Conservation (phyloP, 805 yeast species). For the Saccharomycopsis vini region DNA sequence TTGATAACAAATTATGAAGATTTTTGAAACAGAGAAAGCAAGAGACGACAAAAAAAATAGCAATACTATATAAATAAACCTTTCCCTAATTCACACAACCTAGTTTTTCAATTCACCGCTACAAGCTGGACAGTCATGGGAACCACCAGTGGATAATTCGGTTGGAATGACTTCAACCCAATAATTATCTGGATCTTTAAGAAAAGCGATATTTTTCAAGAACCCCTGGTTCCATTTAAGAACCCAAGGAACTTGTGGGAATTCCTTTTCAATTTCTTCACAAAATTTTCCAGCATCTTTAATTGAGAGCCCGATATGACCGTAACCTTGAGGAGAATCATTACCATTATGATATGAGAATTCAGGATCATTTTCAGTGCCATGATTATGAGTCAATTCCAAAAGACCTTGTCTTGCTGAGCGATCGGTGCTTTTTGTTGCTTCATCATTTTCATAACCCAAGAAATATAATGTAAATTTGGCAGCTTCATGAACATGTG, state of each 20-base stretch:
- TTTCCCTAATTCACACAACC: too few species aligned
- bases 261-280: constrained; percentile 37
- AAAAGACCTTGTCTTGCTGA: constrained; percentile 56
- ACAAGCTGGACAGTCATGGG: constrained; percentile 16
- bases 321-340: constrained; percentile 71
- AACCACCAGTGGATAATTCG: constrained; percentile 14
- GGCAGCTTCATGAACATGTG: constrained; percentile 52
- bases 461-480: constrained; percentile 80
- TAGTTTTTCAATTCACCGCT: constrained; percentile 5
- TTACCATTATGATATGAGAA: constrained; percentile 84
- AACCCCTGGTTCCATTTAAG: constrained; percentile 47
- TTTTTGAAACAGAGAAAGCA: too few species aligned
- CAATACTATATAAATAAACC: too few species aligned
- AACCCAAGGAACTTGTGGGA: constrained; percentile 45
- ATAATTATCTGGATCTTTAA: constrained; percentile 89
- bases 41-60: too few species aligned
- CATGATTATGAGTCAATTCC: constrained; percentile 94
- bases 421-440: constrained; percentile 28
- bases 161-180: constrained; percentile 60
- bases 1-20: too few species aligned
- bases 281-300: constrained; percentile 49
- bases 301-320: constrained; percentile 72
- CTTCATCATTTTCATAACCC: constrained; percentile 42
- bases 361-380: constrained; percentile 72
- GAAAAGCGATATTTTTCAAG: constrained; percentile 55